Conservation (phyloP, 192 early-diverging fungal species). For the Paraglomus brasilianum region DNA sequence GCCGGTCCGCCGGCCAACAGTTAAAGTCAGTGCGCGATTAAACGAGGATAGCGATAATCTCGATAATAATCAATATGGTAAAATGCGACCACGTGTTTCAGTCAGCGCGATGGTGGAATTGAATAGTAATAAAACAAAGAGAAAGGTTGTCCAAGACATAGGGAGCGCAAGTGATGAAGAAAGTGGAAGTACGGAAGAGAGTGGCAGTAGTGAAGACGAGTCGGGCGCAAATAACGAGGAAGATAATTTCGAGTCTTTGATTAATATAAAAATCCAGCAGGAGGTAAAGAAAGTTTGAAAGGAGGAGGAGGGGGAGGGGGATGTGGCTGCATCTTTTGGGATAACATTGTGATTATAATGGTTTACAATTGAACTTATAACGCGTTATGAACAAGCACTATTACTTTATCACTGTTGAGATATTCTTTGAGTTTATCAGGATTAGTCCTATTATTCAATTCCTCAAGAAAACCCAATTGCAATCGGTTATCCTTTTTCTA, state of each 20-base stretch:
- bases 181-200: not conserved
- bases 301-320: not conserved
- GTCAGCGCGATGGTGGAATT: constrained; percentile 1
- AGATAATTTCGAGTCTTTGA: not conserved
- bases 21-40: not conserved
- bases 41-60: not conserved
- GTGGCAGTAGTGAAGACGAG: constrained; percentile 2
- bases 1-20: not conserved
- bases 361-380: no score
- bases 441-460: no score
- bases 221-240: not conserved
- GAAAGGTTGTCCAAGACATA: constrained; percentile 16
- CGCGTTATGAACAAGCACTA: no score
- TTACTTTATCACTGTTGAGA: no score
- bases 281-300: not conserved
- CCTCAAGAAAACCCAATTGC: no score
- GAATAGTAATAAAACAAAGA: not conserved
- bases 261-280: not conserved
- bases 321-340: constrained; percentile 1
- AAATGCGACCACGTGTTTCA: not conserved
- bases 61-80: not conserved
- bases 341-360: no score
- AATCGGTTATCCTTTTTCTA: no score
- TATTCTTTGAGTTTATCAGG: no score
- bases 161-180: constrained; percentile 2